phyloP scores from a whole-genome alignment of 306 rosid genomes.

The Quercus wislizeni region DNA sequence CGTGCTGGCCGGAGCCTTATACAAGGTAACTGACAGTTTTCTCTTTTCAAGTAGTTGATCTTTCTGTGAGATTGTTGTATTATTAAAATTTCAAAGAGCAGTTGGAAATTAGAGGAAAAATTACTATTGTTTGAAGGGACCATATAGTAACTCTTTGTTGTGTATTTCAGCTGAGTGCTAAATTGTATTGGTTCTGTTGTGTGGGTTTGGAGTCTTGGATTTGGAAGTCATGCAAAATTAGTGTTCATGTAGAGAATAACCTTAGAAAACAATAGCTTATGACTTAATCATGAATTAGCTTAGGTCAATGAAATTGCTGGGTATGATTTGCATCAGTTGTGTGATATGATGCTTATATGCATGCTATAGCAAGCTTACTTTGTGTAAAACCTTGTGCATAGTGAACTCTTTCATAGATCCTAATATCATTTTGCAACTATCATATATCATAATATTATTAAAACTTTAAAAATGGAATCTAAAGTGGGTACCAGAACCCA shows the following conservation, averaged over 20 bases:
- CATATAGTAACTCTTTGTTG: not conserved
- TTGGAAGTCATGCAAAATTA: not conserved
- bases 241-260: not conserved
- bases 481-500: not conserved
- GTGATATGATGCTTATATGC: not conserved
- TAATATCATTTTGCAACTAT: not conserved
- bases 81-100: not conserved
- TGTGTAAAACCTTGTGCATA: not conserved
- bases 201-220: not conserved
- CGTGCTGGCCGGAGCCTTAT: constrained; percentile 80
- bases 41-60: not conserved
- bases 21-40: constrained; percentile 48
- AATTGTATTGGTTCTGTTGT: not conserved
- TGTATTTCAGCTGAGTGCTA: no score
- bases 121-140: not conserved
- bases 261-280: not conserved
- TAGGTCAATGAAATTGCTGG: not conserved
- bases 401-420: not conserved
- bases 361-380: not conserved
- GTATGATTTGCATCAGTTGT: not conserved
- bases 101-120: not conserved
- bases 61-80: not conserved
- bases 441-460: not conserved
- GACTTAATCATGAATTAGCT: not conserved
- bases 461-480: not conserved